Conservation (phyloP, 768 basidiomycete species). For the Phylloporus scabripes region DNA sequence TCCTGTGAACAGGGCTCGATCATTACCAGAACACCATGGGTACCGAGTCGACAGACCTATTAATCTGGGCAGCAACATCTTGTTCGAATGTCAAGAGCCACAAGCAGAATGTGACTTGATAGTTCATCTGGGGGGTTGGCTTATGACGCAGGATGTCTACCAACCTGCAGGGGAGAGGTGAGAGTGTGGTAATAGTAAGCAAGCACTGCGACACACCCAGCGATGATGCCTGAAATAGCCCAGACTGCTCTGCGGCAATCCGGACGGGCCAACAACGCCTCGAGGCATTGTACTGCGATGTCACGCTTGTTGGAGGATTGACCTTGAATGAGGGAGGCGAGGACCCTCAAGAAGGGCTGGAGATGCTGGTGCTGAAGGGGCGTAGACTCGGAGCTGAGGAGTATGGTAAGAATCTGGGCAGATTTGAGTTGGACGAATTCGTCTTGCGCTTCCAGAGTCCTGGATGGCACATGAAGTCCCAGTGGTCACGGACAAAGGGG, state of each 20-base stretch:
- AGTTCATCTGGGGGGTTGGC: conserved; percentile 89
- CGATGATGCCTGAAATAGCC: conserved; percentile 61
- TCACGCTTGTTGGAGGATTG: conserved; percentile 68
- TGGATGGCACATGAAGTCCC: conserved; percentile 29
- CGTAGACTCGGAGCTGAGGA: conserved; percentile 59
- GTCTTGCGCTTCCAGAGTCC: conserved; percentile 79
- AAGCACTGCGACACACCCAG: conserved; percentile 44
- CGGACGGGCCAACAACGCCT: conserved; percentile 75
- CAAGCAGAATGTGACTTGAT: conserved; percentile 87
- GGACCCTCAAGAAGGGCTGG: conserved; percentile 52
- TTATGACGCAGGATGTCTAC: conserved; percentile 78
- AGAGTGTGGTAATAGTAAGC: neutral
- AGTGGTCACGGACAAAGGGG: neutral
- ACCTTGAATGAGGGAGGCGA: conserved; percentile 59
- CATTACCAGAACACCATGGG: conserved; percentile 1
- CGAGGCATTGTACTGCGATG: conserved; percentile 87
- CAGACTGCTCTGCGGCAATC: conserved; percentile 79
- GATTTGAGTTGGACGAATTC: conserved; percentile 94
- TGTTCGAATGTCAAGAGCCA: conserved; percentile 94
- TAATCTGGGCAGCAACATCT: conserved; percentile 77
- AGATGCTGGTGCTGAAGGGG: conserved; percentile 49
- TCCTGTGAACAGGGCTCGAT: conserved; percentile 41
- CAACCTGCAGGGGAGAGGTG: conserved; percentile 43
- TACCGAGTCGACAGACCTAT: conserved; percentile 53
- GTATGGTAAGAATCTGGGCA: conserved; percentile 79